Evolutionary conservation across 768 basidiomycete species (phyloP), one percentile per base, ranked within the genome.

Genomic region (Fistulinella prunicolor): DNA sequence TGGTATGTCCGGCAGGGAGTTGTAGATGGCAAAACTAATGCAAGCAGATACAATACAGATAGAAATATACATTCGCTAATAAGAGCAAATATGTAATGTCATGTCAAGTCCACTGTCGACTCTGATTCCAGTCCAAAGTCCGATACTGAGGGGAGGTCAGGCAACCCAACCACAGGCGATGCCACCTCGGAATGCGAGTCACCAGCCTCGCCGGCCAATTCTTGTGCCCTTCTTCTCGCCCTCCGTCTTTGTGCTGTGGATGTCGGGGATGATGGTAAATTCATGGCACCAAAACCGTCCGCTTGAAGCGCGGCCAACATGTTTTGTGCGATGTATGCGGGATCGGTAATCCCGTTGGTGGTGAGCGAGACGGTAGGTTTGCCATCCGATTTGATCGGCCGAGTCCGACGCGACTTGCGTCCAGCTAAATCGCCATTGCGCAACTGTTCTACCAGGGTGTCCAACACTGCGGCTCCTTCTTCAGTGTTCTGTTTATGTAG

Each of bases 281-380:
- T 70, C 12, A 66, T 48, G 1, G 64, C 57, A 21, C 55, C 70
- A 63, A 88, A 88, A 0, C 85, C 88, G 53, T 84, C 79, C 6
- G 83, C 79, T 63, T 91, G 76, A 23, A 92, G 74, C 32, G 75
- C 78, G 7, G 85, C 85, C 45, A 92, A 64, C 85, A 93, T 86
- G 55, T 85, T 81, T 44, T 78, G 79, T 4, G 90, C 90, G 40
- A 80, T 70, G 50, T 82, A 77, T 5, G 73, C 83, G 12, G 67
- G 46, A 21, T 64, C 68, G 65, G 64, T 36, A 67, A 73, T 44
- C 62, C 66, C 41, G 57, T 58, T 47, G 6, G 59, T 55, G 40
- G 46, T 19, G 19, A 58, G 50, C 9, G 53, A 39, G n/a, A 54
- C 19, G 51, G 51, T 3, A 54, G 64, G 53, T 32, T 63, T 66